Conservation (phyloP, 192 early-diverging fungal genomes). For the Coemansia sp. region DNA sequence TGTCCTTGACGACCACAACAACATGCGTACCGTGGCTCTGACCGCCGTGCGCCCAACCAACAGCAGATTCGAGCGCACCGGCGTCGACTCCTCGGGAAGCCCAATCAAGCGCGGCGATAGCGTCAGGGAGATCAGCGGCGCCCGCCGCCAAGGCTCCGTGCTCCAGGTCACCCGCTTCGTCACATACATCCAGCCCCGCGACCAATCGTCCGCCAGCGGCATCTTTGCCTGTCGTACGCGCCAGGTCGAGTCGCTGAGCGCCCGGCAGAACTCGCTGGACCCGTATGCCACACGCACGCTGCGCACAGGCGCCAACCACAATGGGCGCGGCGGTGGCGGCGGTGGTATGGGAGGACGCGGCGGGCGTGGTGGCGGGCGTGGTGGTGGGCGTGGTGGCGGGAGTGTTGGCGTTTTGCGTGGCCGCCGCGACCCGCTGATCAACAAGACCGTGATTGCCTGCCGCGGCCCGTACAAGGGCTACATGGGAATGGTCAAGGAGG, state of each 20-base stretch:
- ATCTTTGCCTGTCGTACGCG: constrained; percentile 73
- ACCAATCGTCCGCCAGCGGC: constrained; percentile 69
- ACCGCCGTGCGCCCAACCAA: constrained; percentile 75
- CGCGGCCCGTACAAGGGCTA: constrained; percentile 97
- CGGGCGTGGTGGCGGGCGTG: constrained; percentile 48
- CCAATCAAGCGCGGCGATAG: constrained; percentile 65
- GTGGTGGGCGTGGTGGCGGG: constrained; percentile 49
- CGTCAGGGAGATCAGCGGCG: constrained; percentile 70
- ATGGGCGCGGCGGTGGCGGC: constrained; percentile 32
- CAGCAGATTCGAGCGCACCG: constrained; percentile 54
- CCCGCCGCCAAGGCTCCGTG: constrained; percentile 67
- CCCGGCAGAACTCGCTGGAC: constrained; percentile 30
- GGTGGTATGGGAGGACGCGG: constrained; percentile 5
- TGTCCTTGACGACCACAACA: constrained; percentile 76
- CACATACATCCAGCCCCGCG: constrained; percentile 79
- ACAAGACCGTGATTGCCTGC: constrained; percentile 79
- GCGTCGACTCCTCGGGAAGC: constrained; percentile 57
- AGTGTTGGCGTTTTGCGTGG: constrained; percentile 45
- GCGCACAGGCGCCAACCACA: constrained; percentile 13
- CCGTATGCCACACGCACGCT: constrained; percentile 47
- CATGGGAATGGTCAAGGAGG: constrained; percentile 92
- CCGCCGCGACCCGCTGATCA: constrained; percentile 58
- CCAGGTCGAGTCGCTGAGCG: constrained; percentile 58
- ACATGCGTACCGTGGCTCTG: constrained; percentile 61
- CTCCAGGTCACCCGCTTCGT: constrained; percentile 80